Conservation (phyloP, 331 rosid genomes). For the Quercus phellos region DNA sequence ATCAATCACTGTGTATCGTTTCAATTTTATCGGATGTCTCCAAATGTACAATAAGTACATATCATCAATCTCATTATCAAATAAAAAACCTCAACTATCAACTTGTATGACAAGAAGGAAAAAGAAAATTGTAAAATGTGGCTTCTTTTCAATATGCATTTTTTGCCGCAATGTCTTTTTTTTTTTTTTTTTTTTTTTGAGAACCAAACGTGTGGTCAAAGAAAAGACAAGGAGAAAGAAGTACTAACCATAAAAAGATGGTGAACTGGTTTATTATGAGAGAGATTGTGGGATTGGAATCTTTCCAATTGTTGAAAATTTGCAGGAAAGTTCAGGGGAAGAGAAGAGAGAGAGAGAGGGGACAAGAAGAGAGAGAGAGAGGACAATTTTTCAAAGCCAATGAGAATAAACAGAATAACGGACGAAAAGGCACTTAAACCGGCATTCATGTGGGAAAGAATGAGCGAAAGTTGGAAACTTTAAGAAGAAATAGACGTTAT, state of each 20-base stretch:
- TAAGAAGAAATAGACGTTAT: no score
- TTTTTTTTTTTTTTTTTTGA: not conserved
- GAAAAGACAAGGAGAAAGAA: not conserved
- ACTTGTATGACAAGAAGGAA: not conserved
- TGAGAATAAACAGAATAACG: conserved; percentile 37
- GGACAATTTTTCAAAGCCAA: conserved; percentile 29
- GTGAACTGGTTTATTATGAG: conserved; percentile 27
- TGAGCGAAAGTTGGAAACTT: conserved; percentile 6
- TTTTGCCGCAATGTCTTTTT: not conserved
- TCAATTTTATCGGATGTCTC: no score
- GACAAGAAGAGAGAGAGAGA: conserved; percentile 23
- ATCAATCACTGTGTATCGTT: not conserved
- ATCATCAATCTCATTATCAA: not conserved
- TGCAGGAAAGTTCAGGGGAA: conserved; percentile 23
- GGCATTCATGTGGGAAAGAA: conserved; percentile 30
- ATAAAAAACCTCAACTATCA: not conserved
- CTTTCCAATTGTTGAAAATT: conserved; percentile 14
- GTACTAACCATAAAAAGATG: conserved; percentile 50
- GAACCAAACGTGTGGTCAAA: not conserved
- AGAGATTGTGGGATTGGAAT: conserved; percentile 21
- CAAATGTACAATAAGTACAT: no score
- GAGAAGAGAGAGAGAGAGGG: conserved; percentile 21
- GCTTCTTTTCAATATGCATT: not conserved
- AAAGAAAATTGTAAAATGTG: not conserved
- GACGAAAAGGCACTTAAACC: conserved; percentile 42